Percentiles rank a stretch among this genome's conserved stretches.
These are phyloP conservation scores for Irpex sp. DNA, from an alignment of 1,284 basidiomycete genomes.

Conservation along the genomic window DNA sequence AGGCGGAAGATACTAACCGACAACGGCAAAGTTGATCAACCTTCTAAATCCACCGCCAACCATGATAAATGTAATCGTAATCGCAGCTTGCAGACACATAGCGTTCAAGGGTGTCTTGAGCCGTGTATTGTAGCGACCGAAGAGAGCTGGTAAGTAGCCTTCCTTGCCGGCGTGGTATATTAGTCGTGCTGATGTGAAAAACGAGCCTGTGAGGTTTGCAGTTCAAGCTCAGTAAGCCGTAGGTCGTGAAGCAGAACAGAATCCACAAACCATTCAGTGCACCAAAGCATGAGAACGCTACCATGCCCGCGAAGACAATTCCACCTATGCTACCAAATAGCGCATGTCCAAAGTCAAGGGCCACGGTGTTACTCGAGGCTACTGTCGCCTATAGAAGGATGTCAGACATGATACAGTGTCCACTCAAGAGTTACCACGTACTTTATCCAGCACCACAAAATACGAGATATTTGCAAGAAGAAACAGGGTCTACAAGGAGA, in stretches of 20 bases:
- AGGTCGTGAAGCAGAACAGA: not conserved
- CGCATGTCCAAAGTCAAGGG: constrained; percentile 88
- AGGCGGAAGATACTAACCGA: constrained; percentile 26
- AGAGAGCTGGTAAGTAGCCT: constrained; percentile 81
- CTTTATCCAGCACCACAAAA: constrained; percentile 89
- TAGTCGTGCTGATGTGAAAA: constrained; percentile 82
- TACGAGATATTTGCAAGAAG: constrained; percentile 86
- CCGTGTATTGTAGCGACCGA: constrained; percentile 70
- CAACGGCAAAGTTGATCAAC: constrained; percentile 85
- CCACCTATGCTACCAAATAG: constrained; percentile 87
- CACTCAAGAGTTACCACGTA: constrained; percentile 24
- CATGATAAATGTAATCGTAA: constrained; percentile 77
- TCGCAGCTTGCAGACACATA: constrained; percentile 67
- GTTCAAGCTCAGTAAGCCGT: not conserved
- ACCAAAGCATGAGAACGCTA: constrained; percentile 93
- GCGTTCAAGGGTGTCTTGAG: constrained; percentile 86
- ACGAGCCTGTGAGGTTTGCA: constrained; percentile 46
- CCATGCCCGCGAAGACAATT: constrained; percentile 83
- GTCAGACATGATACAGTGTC: not conserved
- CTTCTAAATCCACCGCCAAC: constrained; percentile 87
- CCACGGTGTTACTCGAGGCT: constrained; percentile 87
- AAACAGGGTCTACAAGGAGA: constrained; percentile 56
- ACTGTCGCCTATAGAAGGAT: constrained; percentile 46
- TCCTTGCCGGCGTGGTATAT: constrained; percentile 90
- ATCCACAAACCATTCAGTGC: constrained; percentile 71